phyloP scores from a whole-genome alignment of 1,284 basidiomycete species.

The Hortiboletus rubellus region DNA sequence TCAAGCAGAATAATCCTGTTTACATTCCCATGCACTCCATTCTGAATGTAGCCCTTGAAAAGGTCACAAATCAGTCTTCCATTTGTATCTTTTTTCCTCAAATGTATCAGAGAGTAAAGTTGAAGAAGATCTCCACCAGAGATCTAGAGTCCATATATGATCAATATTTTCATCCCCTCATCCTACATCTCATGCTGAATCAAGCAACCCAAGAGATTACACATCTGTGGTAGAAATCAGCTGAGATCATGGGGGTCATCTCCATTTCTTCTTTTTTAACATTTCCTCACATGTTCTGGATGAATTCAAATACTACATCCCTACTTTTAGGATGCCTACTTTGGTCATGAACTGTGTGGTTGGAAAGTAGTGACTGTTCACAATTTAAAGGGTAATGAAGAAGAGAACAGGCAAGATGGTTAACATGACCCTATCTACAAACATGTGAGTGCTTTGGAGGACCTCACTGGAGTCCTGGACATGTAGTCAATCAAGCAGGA shows the following conservation, averaged over 20 bases:
- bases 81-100: constrained; percentile 14
- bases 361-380: constrained; percentile 11
- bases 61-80: constrained; percentile 1
- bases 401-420: no score
- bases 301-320: background rate
- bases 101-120: background rate
- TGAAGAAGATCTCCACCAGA: background rate
- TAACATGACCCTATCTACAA: background rate
- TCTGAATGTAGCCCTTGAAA: constrained; percentile 12
- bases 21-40: constrained; percentile 13
- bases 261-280: background rate
- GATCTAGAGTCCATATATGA: constrained; percentile 7
- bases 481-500: background rate
- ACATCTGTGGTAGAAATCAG: background rate
- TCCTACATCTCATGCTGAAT: constrained; percentile 1
- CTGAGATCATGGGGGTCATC: background rate
- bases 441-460: background rate
- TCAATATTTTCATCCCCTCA: background rate
- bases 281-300: background rate
- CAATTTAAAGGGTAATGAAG: background rate
- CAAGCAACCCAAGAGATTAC: constrained; percentile 2
- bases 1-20: no score
- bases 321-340: constrained; percentile 13
- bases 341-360: constrained; percentile 13
- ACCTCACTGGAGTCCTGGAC: background rate